These are phyloP conservation scores for Geopyxis carbonaria DNA, from an alignment of 495 filamentous ascomycete species.

Conservation along the genomic window DNA sequence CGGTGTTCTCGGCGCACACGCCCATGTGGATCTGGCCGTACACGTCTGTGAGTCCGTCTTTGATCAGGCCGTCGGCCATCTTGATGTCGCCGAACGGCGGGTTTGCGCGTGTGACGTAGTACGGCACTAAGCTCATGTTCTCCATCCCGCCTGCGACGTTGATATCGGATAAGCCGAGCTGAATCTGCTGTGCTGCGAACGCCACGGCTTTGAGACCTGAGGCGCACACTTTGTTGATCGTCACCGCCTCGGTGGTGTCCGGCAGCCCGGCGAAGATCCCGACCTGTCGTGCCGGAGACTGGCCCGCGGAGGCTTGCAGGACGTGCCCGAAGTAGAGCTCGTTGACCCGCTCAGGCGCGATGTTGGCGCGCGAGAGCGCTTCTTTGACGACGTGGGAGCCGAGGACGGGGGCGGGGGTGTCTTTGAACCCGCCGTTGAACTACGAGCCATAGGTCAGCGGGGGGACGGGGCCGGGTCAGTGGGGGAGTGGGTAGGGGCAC, in stretches of 20 bases:
- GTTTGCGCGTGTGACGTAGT: conserved; percentile 65
- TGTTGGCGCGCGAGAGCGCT: conserved; percentile 62
- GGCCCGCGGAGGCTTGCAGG: conserved; percentile 65
- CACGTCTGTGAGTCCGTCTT: conserved; percentile 90
- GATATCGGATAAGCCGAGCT: conserved; percentile 69
- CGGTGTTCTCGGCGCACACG: conserved; percentile 88
- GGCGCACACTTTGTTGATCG: conserved; percentile 94
- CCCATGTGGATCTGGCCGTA: conserved; percentile 97
- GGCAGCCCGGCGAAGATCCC: conserved; percentile 73
- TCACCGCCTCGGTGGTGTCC: conserved; percentile 59
- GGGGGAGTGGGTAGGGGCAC: conserved; percentile 31
- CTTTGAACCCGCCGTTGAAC: conserved; percentile 84
- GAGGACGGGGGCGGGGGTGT: conserved; percentile 66
- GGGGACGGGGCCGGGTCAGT: no score
- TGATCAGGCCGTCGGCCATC: conserved; percentile 80
- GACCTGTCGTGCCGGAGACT: conserved; percentile 84
- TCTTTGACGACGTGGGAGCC: conserved; percentile 79
- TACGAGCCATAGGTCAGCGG: conserved; percentile 26
- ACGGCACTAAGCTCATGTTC: conserved; percentile 87
- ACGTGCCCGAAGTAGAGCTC: conserved; percentile 98
- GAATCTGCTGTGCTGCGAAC: conserved; percentile 83
- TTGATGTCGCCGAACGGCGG: conserved; percentile 72
- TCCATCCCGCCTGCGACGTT: conserved; percentile 93
- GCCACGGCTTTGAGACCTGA: conserved; percentile 84
- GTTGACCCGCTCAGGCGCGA: conserved; percentile 59